Evolutionary conservation across 139 green algal genomes (phyloP), one percentile per base, ranked within the genome.

Genomic region (Desmodesmus armatus): DNA sequence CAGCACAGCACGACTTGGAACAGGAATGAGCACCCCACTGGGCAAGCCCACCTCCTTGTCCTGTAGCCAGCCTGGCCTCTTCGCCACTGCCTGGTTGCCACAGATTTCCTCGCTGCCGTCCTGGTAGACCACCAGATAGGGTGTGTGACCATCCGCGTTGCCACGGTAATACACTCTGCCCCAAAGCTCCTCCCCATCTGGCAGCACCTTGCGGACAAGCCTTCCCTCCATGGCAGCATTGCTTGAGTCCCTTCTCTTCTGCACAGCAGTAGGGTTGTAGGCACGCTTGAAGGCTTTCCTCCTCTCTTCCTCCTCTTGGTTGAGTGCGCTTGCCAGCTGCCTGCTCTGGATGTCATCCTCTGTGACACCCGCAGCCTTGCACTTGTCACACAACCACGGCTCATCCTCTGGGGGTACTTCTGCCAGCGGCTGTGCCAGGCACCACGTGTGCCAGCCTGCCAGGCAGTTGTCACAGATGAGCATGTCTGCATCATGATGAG

Each of bases 381-480:
- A 62, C 0, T 2, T 19, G 19, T 17, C 1, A 2, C 51, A 62
- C 17, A 62, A 27, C 19, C 19, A 62, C n/a, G n/a, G n/a, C n/a
- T n/a, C n/a, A 2, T 19, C 21, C 0, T 19, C 51, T 1, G 51
- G 17, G 21, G 51, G 51, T 2, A 62, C 51, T 1, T 17, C 51
- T 1, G 17, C 21, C 21, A 62, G 1, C 51, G 51, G 17, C 21
- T 17, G 51, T 62, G 51, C 19, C 17, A 27, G 51, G 1, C 51
- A 62, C 51, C 51, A 62, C 51, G 21, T 17, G 51, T 67, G 51
- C 19, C 17, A 27, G 51, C 0, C 51, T 27, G 17, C 51, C 19
- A 17, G 21, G 51, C n/a, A n/a, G n/a, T n/a, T n/a, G 51, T 67
- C 58, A 47, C 74, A 81, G 2, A 81, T 29, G 19, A 81, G n/a